Evolutionary conservation across 371 early-diverging fungal genomes (phyloP), one percentile per base, ranked within the genome.

Genomic region (Dichotomocladium elegans): DNA sequence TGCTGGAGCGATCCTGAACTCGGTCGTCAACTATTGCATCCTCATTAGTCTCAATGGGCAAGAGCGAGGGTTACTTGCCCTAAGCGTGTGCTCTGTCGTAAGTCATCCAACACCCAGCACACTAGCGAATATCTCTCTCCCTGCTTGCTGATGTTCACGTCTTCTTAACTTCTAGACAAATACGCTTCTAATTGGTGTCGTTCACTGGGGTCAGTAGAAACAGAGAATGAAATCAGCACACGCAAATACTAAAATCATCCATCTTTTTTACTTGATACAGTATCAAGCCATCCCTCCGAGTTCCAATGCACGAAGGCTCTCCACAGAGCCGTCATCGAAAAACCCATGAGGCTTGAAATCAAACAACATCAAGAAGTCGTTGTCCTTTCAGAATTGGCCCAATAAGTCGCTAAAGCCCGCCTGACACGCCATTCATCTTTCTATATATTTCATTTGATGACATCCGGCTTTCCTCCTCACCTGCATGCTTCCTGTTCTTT

Each of bases 11-110:
- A 44, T 76, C 24, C 0, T 66, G 0, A 55, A 68, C 14, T 60
- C 73, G 4, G 60, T 67, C 19, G 55, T 53, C 37, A 80, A 78
- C 42, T 70, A 71, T 49, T 31, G 64, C n/a, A 49, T 79, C 11
- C 46, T 77, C 27, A 68, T 80, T 15, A 19, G 48, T 8, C 60
- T 72, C 22, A 41, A 68, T 19, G 73, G 68, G 7, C 31, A 41
- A 2, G 53, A 60, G 54, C 66, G 77, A 56, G 77, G 77, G 21
- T 43, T 76, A 21, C 64, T 76, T 26, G 59, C 61, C 7, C 55
- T 63, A 12, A 68, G 68, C 54, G 19, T 55, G 6, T 45, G 45
- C 10, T 52, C 74, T 41, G 26, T 74, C 57, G 74, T 73, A 60
- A 51, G 55, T 11, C 21, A 41, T 35, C 47, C 11, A 9, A 4